A percentile compares a stretch with the other conserved stretches of the same genome.
These are phyloP conservation scores for Cryptococcus sp. DNA, from an alignment of 1,284 basidiomycete species.

Conservation along the genomic window DNA sequence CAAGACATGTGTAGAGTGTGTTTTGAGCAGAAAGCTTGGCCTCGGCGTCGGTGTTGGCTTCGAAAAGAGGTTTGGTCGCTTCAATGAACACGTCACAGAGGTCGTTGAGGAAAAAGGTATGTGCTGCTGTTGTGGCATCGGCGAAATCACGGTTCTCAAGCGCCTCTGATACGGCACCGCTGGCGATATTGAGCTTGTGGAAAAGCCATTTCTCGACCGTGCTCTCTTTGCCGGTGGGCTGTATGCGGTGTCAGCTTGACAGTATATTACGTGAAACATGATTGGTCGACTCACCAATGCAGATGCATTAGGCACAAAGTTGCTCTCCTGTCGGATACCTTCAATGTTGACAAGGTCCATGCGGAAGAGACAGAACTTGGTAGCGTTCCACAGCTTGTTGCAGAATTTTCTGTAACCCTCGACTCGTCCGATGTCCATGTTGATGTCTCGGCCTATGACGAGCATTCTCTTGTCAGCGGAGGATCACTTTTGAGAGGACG, in stretches of 20 bases:
- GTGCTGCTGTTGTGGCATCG: slow-evolving; percentile 76
- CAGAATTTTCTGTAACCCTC: slow-evolving; percentile 99
- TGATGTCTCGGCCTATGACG: slow-evolving; percentile 79
- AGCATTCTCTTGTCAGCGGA: not conserved
- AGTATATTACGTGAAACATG: not conserved
- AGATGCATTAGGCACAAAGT: slow-evolving; percentile 71
- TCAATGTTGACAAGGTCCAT: slow-evolving; percentile 62
- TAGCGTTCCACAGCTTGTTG: slow-evolving; percentile 99
- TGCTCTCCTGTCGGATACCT: slow-evolving; percentile 54
- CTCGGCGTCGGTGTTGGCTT: slow-evolving; percentile 65
- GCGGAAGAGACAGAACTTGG: slow-evolving; percentile 96
- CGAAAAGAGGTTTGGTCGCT: slow-evolving; percentile 96
- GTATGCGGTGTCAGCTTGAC: slow-evolving; percentile 4
- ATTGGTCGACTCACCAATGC: slow-evolving; percentile 60
- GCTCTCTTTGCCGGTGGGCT: slow-evolving; percentile 86
- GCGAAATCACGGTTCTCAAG: slow-evolving; percentile 88
- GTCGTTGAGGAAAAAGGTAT: slow-evolving; percentile 99
- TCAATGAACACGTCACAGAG: slow-evolving; percentile 98
- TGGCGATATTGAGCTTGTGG: slow-evolving; percentile 86
- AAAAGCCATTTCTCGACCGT: slow-evolving; percentile 95
- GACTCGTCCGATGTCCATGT: slow-evolving; percentile 93
- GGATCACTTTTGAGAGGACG: not conserved
- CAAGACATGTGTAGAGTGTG: slow-evolving; percentile 93
- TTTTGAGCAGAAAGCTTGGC: slow-evolving; percentile 84
- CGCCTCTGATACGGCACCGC: slow-evolving; percentile 71